Evolutionary conservation across 73 alveolate species (phyloP).

Genomic region (Paramecium pentaurelia): DNA sequence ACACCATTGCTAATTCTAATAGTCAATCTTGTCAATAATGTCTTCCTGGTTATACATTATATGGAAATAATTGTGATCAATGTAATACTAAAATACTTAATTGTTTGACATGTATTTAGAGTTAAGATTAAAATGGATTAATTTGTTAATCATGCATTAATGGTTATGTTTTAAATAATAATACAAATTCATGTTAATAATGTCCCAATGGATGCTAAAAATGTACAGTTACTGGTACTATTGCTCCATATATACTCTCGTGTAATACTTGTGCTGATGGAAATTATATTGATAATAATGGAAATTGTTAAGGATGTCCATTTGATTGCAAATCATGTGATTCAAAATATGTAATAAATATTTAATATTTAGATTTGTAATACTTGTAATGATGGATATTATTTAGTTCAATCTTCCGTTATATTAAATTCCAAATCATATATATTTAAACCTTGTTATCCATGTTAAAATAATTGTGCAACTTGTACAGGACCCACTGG

Average conservation of each 20-base stretch:
- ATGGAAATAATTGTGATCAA: neutral
- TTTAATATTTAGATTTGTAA: neutral
- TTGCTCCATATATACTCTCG: neutral
- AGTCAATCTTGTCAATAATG: neutral
- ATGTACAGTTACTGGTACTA: neutral
- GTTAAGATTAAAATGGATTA: neutral
- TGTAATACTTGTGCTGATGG: neutral
- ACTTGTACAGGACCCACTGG: constrained; percentile 11
- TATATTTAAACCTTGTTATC: neutral
- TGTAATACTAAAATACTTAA: neutral
- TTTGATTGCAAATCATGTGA: neutral
- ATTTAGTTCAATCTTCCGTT: neutral
- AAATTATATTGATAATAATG: neutral
- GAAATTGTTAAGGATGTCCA: neutral
- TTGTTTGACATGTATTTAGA: neutral
- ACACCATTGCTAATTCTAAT: neutral
- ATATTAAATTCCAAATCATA: neutral
- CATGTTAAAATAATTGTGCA: neutral
- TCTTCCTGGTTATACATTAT: neutral
- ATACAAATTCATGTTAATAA: neutral
- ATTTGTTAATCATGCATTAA: neutral
- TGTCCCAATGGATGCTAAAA: neutral
- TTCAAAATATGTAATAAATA: neutral
- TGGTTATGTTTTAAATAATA: neutral
- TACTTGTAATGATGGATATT: neutral